Evolutionary conservation across 2,329 filamentous ascomycete species (phyloP).

Genomic region (Ceratocystis destructans): DNA sequence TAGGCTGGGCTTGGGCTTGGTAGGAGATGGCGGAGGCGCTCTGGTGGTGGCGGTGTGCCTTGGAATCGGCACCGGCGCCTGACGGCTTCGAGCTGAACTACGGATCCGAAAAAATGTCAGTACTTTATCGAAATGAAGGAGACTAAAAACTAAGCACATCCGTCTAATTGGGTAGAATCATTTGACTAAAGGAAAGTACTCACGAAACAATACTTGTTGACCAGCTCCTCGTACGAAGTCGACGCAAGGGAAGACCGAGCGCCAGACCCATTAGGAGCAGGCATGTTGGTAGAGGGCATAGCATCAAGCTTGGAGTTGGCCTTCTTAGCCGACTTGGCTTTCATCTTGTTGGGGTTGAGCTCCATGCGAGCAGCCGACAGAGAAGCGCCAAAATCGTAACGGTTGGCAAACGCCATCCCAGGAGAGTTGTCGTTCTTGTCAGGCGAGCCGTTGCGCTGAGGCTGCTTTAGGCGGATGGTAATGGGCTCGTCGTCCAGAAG

Average conservation of each 20-base stretch:
- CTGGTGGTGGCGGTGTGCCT: conserved; percentile 2
- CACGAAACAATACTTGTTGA: conserved; percentile 99
- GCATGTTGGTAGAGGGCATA: conserved; percentile 11
- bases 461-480: conserved; percentile 52
- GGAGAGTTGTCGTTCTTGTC: conserved; percentile 13
- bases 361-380: conserved; percentile 65
- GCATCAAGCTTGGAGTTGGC: conserved; percentile 58
- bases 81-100: conserved; percentile 19
- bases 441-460: conserved; percentile 39
- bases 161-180: not conserved
- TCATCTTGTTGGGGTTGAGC: conserved; percentile 18
- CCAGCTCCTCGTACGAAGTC: conserved; percentile 85
- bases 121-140: conserved; percentile 21
- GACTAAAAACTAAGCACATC: no score
- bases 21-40: not conserved
- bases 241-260: conserved; percentile 53
- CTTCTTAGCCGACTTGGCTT: conserved; percentile 47
- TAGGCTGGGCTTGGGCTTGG: not conserved
- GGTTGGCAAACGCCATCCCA: conserved; percentile 59
- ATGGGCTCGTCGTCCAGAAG: conserved; percentile 43
- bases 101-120: conserved; percentile 21
- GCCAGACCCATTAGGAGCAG: conserved; percentile 24
- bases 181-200: conserved; percentile 36
- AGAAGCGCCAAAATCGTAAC: conserved; percentile 94
- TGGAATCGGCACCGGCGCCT: conserved; percentile 7